Evolutionary conservation across 257 asterid species (phyloP), one percentile per base, ranked within the genome.

Genomic region (Nicotiana sylvestris): DNA sequence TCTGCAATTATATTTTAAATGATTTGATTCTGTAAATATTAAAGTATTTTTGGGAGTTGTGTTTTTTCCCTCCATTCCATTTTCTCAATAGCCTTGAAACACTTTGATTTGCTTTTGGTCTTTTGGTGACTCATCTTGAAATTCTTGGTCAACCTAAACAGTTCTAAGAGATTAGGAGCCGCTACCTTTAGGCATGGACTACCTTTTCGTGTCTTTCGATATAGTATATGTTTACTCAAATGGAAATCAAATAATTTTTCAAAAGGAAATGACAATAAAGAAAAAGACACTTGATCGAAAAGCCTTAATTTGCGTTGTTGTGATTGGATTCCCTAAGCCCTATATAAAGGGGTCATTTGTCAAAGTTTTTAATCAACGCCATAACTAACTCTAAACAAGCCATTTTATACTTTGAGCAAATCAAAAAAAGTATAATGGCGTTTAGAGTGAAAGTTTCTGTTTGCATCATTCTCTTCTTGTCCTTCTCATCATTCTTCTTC

Each of bases 221-320:
- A 18, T 8, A 9, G 17, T 33, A 27, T 15, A 18, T 53, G 16
- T 27, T 33, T 76, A 30, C 81, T 49, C 81, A 76, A 51, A 49
- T 6, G 27, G 27, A 9, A 49, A 16, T 76, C 30, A 10, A 15
- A 15, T 27, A 29, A 29, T 53, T 33, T 27, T 53, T 16, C 43
- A 10, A 25, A 21, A 29, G 39, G 39, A 39, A 62, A 39, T 65
- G 76, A 27, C 35, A 55, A 60, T 29, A 64, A 74, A 78, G 39
- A 46, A 84, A 58, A 29, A 37, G 30, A 70, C 10, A 79, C 72
- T 84, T 72, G 84, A 82, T 49, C 56, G 35, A 81, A 89, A 91
- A 86, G 92, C 95, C 94, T 83, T 72, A 82, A 89, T 83, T 89
- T 66, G 82, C 94, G 92, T 84, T 80, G 51, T 39, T 81, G 83